Evolutionary conservation across 495 filamentous ascomycete species (phyloP).

Genomic region (Penicillium roqueforti): DNA sequence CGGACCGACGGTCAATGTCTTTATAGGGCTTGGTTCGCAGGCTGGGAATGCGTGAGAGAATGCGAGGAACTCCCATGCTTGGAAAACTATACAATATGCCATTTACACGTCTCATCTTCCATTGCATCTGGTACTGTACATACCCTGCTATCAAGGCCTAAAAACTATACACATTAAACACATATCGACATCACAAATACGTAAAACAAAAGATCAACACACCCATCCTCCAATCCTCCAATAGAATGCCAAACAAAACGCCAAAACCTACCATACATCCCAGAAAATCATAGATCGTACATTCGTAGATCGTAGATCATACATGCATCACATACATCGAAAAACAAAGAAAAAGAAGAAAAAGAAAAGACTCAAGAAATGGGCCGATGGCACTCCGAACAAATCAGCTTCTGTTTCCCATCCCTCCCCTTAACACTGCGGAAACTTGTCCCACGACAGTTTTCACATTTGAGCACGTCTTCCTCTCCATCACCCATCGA

Average conservation of each 20-base stretch:
- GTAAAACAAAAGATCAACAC: not conserved
- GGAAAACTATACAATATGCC: no score
- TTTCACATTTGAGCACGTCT: constrained; percentile 45
- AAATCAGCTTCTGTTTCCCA: constrained; percentile 50
- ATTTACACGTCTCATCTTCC: not conserved
- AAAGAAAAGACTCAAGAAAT: constrained; percentile 11
- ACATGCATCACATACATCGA: not conserved
- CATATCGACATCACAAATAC: not conserved
- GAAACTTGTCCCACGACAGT: constrained; percentile 51
- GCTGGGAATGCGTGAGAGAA: no score
- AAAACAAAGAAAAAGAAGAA: no score
- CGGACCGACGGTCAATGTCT: no score
- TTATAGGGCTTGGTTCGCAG: no score
- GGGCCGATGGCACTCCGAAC: constrained; percentile 44
- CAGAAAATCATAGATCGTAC: not conserved
- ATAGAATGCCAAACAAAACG: not conserved
- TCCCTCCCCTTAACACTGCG: constrained; percentile 43
- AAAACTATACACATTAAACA: constrained; percentile 3
- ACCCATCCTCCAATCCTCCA: not conserved
- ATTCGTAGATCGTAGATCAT: not conserved
- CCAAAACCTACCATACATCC: not conserved
- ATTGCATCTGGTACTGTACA: constrained; percentile 2
- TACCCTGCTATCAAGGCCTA: not conserved
- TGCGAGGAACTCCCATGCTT: no score
- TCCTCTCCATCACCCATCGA: constrained; percentile 36